Percentiles rank a stretch among this genome's conserved stretches.
Evolutionary conservation across 2,329 filamentous ascomycete genomes (phyloP).

Genomic region (Thielaviopsis musarum): DNA sequence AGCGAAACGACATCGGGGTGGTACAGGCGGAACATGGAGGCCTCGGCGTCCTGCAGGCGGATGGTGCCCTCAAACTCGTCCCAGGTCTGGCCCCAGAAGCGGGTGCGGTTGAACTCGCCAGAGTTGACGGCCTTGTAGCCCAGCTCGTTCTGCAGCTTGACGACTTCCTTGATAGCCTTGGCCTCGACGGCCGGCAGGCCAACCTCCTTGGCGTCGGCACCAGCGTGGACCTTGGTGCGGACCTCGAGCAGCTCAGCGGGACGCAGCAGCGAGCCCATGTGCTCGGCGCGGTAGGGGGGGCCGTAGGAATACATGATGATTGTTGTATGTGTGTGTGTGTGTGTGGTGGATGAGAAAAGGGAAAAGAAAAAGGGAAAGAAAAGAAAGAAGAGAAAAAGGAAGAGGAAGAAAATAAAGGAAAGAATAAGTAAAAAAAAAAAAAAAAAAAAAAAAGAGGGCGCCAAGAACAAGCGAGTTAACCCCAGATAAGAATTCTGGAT

Average conservation of each 20-base stretch:
- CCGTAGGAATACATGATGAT: slow-evolving; percentile 11
- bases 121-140: slow-evolving; percentile 51
- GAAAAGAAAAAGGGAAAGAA: neutral
- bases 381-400: neutral
- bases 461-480: neutral
- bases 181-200: slow-evolving; percentile 44
- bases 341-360: neutral
- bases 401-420: neutral
- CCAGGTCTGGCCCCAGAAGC: slow-evolving; percentile 37
- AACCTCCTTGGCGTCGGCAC: slow-evolving; percentile 32
- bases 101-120: slow-evolving; percentile 48
- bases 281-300: slow-evolving; percentile 57
- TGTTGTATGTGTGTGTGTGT: neutral
- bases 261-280: slow-evolving; percentile 58
- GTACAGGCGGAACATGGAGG: slow-evolving; percentile 35
- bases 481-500: too few species aligned
- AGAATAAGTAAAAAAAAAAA: neutral
- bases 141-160: slow-evolving; percentile 49
- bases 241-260: slow-evolving; percentile 29
- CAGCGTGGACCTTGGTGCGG: slow-evolving; percentile 19
- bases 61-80: slow-evolving; percentile 34
- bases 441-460: neutral
- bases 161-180: slow-evolving; percentile 46
- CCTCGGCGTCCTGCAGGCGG: slow-evolving; percentile 32
- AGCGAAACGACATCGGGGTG: slow-evolving; percentile 37